A percentile compares a stretch with the other conserved stretches of the same genome.
Conservation (phyloP, 768 basidiomycete genomes). For the Trametes sanguinea region DNA sequence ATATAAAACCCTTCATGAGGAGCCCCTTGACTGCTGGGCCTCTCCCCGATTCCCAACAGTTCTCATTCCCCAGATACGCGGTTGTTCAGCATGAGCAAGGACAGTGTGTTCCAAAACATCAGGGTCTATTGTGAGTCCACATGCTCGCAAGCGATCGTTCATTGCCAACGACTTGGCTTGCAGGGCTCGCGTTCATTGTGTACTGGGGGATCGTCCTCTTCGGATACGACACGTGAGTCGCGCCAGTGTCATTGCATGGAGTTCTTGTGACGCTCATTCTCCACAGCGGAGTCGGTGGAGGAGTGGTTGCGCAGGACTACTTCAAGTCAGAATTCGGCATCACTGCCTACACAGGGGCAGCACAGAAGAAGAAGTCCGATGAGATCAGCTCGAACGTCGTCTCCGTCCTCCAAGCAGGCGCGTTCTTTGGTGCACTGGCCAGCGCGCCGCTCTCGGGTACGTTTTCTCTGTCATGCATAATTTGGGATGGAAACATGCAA, state of each 20-base stretch:
- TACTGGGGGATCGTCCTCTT: constrained; percentile 85
- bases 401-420: constrained; percentile 84
- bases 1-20: too few species aligned
- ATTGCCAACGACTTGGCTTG: neutral
- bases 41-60: too few species aligned
- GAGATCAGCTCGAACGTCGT: constrained; percentile 79
- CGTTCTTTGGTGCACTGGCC: constrained; percentile 82
- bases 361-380: constrained; percentile 42
- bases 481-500: too few species aligned
- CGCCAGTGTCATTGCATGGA: neutral
- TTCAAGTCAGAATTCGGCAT: constrained; percentile 68
- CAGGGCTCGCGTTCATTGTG: constrained; percentile 73
- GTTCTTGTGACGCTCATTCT: neutral
- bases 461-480: constrained; percentile 18
- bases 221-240: constrained; percentile 72
- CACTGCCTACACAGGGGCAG: constrained; percentile 41
- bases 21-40: too few species aligned
- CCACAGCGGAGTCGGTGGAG: constrained; percentile 61
- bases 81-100: constrained; percentile 4
- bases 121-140: constrained; percentile 59
- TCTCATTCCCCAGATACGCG: too few species aligned
- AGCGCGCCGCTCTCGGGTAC: constrained; percentile 71
- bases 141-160: neutral
- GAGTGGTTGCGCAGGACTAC: constrained; percentile 65
- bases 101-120: constrained; percentile 50